A percentile compares a stretch with the other conserved stretches of the same genome.
phyloP scores from a whole-genome alignment of 192 early-diverging fungal species.

The Cetraspora pellucida region DNA sequence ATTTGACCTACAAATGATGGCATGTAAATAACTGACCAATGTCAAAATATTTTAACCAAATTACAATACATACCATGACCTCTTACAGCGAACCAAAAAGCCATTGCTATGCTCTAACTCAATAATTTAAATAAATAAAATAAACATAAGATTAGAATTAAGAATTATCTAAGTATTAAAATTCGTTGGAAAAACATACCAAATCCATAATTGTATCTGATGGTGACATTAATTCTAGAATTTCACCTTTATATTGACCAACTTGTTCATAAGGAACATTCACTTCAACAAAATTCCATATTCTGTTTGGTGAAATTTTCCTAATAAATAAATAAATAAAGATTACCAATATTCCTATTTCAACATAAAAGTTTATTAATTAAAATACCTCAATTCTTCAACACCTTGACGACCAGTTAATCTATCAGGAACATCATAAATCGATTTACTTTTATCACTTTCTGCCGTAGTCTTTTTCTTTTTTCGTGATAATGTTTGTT shows the following conservation, averaged over 20 bases:
- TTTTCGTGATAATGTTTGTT: conserved; percentile 48
- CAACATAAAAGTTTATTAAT: background rate
- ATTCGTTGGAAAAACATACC: conserved; percentile 40
- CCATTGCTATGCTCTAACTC: conserved; percentile 88
- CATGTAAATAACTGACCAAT: background rate
- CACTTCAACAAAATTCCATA: conserved; percentile 89
- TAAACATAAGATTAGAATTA: background rate
- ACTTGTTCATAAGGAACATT: conserved; percentile 82
- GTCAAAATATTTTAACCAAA: background rate
- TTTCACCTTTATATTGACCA: conserved; percentile 50
- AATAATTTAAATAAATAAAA: conserved; percentile 18
- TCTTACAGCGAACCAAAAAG: conserved; percentile 95
- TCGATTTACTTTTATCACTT: conserved; percentile 1
- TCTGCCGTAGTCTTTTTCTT: conserved; percentile 24
- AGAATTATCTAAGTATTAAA: too few relatives aligned
- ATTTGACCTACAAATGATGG: conserved; percentile 20
- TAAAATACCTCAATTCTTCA: conserved; percentile 45
- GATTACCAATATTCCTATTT: background rate
- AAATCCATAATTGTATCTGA: conserved; percentile 92
- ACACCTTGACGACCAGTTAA: conserved; percentile 66
- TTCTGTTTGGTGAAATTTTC: conserved; percentile 63
- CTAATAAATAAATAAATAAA: conserved; percentile 49
- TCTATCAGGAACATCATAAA: conserved; percentile 84
- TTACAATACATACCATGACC: conserved; percentile 56
- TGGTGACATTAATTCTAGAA: conserved; percentile 78